These are phyloP conservation scores for Penstemon eatonii DNA, from an alignment of 257 asterid genomes.

Conservation along the genomic window DNA sequence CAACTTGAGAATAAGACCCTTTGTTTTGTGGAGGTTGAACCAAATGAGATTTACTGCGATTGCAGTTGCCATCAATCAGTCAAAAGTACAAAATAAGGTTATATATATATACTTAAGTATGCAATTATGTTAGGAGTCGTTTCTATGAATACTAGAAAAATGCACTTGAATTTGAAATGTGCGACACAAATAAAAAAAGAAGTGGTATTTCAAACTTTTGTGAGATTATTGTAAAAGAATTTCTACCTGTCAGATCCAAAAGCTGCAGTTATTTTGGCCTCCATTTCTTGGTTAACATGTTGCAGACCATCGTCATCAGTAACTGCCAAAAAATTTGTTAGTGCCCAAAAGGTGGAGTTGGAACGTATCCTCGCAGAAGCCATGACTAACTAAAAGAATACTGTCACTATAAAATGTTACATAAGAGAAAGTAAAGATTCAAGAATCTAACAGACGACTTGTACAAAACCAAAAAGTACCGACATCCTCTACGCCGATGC, in stretches of 20 bases:
- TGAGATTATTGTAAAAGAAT: neutral
- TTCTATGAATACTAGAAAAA: neutral
- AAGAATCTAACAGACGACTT: conserved; percentile 30
- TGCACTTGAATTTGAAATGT: neutral
- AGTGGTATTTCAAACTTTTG: neutral
- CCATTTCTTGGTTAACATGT: conserved; percentile 84
- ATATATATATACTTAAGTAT: neutral
- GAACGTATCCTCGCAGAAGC: conserved; percentile 1
- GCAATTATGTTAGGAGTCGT: neutral
- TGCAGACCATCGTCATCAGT: conserved; percentile 84
- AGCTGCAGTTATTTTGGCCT: conserved; percentile 73
- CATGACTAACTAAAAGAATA: conserved; percentile 20
- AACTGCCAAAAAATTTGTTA: conserved; percentile 59
- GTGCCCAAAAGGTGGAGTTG: conserved; percentile 18
- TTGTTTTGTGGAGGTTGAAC: conserved; percentile 69
- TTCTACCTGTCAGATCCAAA: conserved; percentile 82
- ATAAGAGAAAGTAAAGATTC: conserved; percentile 28
- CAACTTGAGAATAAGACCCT: conserved; percentile 96
- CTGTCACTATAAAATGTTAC: conserved; percentile 26
- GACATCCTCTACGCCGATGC: conserved; percentile 99
- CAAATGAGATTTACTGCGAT: conserved; percentile 50
- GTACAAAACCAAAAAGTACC: conserved; percentile 79
- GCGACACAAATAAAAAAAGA: neutral
- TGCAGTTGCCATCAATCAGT: conserved; percentile 25
- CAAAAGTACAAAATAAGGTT: conserved; percentile 5